Percentiles rank a stretch among this genome's conserved stretches.
Evolutionary conservation across 306 rosid genomes (phyloP).

Genomic region (Prinsepia uniflora): DNA sequence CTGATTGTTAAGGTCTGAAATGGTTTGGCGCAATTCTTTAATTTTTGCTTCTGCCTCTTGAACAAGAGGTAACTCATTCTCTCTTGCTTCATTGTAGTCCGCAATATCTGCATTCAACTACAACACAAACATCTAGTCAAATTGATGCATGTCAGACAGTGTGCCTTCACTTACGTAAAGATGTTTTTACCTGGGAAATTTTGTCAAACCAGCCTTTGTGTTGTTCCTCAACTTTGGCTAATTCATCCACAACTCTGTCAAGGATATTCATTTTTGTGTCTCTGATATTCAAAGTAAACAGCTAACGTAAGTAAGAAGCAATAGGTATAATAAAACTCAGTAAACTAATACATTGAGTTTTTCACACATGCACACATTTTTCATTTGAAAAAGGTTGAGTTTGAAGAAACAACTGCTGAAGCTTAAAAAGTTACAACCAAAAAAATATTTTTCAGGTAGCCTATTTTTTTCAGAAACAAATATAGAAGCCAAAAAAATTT

Average conservation of each 20-base stretch:
- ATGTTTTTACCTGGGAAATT: slow-evolving; percentile 52
- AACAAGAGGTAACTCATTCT: slow-evolving; percentile 62
- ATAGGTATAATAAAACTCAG: neutral
- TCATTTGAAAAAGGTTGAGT: neutral
- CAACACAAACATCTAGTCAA: slow-evolving; percentile 17
- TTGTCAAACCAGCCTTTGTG: slow-evolving; percentile 40
- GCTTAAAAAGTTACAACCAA: too few species aligned
- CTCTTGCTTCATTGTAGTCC: slow-evolving; percentile 54
- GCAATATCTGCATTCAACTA: slow-evolving; percentile 67
- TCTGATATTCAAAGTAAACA: slow-evolving; percentile 31
- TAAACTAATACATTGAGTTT: neutral
- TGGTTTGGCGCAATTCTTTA: slow-evolving; percentile 61
- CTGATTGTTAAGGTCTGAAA: slow-evolving; percentile 58
- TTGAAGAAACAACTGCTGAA: too few species aligned
- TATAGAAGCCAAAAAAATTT: too few species aligned
- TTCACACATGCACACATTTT: neutral
- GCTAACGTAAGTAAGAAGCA: neutral
- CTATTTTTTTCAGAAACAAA: too few species aligned
- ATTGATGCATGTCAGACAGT: neutral
- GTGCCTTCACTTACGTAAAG: neutral
- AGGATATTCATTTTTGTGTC: slow-evolving; percentile 45
- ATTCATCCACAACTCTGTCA: slow-evolving; percentile 46
- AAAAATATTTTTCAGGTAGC: too few species aligned
- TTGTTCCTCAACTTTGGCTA: slow-evolving; percentile 47
- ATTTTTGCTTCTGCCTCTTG: slow-evolving; percentile 71